Base-by-base conservation (phyloP, 2,329 filamentous ascomycete species). In the Orbilia ellipsospora region DNA sequence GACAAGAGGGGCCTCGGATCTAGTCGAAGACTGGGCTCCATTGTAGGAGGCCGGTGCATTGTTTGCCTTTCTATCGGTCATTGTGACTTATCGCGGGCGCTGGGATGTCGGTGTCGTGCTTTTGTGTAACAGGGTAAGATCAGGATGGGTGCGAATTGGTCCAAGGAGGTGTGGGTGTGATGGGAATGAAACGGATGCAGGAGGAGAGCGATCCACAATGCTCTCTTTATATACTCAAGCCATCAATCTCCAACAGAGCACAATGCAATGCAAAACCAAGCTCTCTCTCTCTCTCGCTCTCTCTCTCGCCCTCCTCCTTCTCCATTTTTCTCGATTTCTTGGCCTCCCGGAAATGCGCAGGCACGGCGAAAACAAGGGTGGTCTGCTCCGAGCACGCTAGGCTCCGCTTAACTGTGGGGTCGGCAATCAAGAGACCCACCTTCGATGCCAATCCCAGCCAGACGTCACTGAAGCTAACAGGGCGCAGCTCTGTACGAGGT, bases 1-100 rank as follows among this genome's bases (percentile, higher is more conserved):
- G 83, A 93, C 90, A 79, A 88, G 83, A 48, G 83, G 83, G 63
- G 80, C 79, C 51, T 82, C 81, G 50, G 81, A 86, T 83, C 12
- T 85, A 79, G 55, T 84, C 84, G 81, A 88, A 87, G 76, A 64
- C 36, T 65, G 73, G 0, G 65, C 57, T 62, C 70, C 63, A 68
- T 62, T 73, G 44, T 54, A 74, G 63, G 62, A 67, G 44, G 70
- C 57, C 6, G 70, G 52, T 40, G 57, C 28, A 44, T 55, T 52
- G 4, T 23, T 26, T 42, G 28, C 13, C 26, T 74, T 74, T 54
- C 50, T 51, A 56, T 68, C 51, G 23, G 44, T 13, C 62, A 66
- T 66, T 23, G 54, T 42, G 26, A 36, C 2, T 36, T 28, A 36
- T 52, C 16, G 50, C 16, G 16, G 40, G 44, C 8, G 44, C 2